phyloP scores from a whole-genome alignment of 164 flowering plant species.

The Dillenia turbinata region DNA sequence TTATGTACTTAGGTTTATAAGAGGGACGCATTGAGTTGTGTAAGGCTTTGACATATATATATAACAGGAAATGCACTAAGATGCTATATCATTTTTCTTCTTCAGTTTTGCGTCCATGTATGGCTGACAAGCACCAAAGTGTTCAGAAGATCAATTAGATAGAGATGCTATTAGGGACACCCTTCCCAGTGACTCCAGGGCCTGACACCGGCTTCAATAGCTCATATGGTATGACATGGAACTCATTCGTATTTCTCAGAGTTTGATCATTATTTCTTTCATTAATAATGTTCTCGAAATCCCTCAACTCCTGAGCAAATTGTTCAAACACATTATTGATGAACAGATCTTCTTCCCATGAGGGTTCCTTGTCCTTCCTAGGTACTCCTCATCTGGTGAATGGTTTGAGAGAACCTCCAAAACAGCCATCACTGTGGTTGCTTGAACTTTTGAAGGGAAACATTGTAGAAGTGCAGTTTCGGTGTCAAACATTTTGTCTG shows the following conservation, averaged over 20 bases:
- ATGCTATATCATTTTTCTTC: background rate
- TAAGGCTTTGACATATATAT: no score
- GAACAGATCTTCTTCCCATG: conserved; percentile 22
- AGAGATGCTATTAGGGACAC: conserved; percentile 31
- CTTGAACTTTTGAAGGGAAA: conserved; percentile 34
- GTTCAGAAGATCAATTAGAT: conserved; percentile 1
- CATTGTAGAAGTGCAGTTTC: conserved; percentile 17
- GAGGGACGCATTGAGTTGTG: no score
- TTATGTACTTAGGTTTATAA: no score
- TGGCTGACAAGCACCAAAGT: no score
- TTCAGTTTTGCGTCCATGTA: no score
- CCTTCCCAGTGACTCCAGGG: conserved; percentile 27
- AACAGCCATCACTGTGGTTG: conserved; percentile 32
- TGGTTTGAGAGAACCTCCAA: conserved; percentile 33
- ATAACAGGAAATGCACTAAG: no score
- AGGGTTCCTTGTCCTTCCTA: conserved; percentile 22
- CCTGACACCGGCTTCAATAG: conserved; percentile 32
- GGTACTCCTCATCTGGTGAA: conserved; percentile 40
- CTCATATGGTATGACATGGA: conserved; percentile 37
- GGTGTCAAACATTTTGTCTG: conserved; percentile 8
- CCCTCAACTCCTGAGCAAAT: conserved; percentile 22
- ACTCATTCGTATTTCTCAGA: conserved; percentile 31
- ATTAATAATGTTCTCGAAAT: conserved; percentile 34
- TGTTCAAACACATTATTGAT: conserved; percentile 25
- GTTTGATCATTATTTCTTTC: conserved; percentile 22